These are phyloP conservation scores for Hypomyces rosellus DNA, from an alignment of 2,329 filamentous ascomycete species.

Conservation along the genomic window DNA sequence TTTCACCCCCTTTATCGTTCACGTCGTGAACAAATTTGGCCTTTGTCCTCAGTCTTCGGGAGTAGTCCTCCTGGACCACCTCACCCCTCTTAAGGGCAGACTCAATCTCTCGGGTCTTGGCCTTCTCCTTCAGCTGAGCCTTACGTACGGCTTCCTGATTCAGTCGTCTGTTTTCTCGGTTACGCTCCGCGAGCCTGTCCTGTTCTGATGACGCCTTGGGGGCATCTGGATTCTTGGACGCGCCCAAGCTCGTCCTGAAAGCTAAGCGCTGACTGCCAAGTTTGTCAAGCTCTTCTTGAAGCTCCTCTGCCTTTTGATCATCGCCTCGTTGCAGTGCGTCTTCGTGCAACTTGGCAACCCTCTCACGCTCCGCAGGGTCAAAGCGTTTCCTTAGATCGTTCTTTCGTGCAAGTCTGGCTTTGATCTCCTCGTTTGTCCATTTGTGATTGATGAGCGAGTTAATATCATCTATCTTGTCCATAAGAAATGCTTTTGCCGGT, in stretches of 20 bases:
- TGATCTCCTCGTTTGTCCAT: conserved; percentile 79
- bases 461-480: conserved; percentile 72
- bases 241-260: conserved; percentile 59
- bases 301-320: conserved; percentile 45
- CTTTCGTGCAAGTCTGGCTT: conserved; percentile 68
- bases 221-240: conserved; percentile 45
- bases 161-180: conserved; percentile 73
- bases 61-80: conserved; percentile 50
- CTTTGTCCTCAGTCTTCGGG: conserved; percentile 57
- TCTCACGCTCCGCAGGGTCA: conserved; percentile 60
- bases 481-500: conserved; percentile 64
- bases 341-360: conserved; percentile 58
- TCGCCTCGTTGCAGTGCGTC: conserved; percentile 61
- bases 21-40: conserved; percentile 64
- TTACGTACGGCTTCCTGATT: conserved; percentile 89
- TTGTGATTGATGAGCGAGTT: conserved; percentile 69
- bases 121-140: conserved; percentile 77
- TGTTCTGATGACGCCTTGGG: conserved; percentile 57
- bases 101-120: conserved; percentile 53
- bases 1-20: conserved; percentile 40
- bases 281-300: conserved; percentile 56
- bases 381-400: conserved; percentile 61
- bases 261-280: conserved; percentile 65
- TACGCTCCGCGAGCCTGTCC: conserved; percentile 76
- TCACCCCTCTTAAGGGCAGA: conserved; percentile 59